Conservation (phyloP, 2,329 filamentous ascomycete species). For the Lojkania enalia region DNA sequence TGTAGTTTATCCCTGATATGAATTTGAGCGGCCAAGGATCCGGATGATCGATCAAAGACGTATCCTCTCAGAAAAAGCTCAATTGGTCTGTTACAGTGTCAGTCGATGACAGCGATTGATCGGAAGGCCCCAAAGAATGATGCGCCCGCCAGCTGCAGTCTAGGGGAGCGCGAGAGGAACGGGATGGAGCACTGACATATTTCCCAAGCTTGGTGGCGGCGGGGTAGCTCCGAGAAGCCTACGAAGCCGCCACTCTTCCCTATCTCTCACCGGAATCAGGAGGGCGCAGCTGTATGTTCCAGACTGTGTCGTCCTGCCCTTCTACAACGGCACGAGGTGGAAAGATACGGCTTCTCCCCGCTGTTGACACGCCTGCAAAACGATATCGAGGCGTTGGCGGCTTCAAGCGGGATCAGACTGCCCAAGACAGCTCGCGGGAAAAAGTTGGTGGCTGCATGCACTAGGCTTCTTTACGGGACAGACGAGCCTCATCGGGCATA, state of each 20-base stretch:
- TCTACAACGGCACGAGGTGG: too few relatives aligned
- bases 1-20: too few relatives aligned
- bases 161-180: too few relatives aligned
- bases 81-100: background rate
- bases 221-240: constrained; percentile 15
- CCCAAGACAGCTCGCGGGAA: constrained; percentile 19
- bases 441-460: constrained; percentile 14
- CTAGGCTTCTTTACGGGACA: constrained; percentile 23
- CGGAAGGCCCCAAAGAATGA: too few relatives aligned
- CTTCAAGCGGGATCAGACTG: constrained; percentile 17
- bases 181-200: too few relatives aligned
- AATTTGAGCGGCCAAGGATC: too few relatives aligned
- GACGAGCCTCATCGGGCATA: constrained; percentile 16
- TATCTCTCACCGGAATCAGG: too few relatives aligned
- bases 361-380: constrained; percentile 1
- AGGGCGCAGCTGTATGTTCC: too few relatives aligned
- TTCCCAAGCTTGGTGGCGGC: constrained; percentile 7
- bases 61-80: background rate
- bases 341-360: too few relatives aligned
- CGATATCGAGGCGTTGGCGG: constrained; percentile 3
- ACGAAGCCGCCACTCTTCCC: background rate
- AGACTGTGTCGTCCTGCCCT: too few relatives aligned
- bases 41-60: too few relatives aligned
- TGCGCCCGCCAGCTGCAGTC: too few relatives aligned
- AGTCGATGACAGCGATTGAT: background rate